phyloP scores from a whole-genome alignment of 257 asterid genomes.

The Primulina tabacum region DNA sequence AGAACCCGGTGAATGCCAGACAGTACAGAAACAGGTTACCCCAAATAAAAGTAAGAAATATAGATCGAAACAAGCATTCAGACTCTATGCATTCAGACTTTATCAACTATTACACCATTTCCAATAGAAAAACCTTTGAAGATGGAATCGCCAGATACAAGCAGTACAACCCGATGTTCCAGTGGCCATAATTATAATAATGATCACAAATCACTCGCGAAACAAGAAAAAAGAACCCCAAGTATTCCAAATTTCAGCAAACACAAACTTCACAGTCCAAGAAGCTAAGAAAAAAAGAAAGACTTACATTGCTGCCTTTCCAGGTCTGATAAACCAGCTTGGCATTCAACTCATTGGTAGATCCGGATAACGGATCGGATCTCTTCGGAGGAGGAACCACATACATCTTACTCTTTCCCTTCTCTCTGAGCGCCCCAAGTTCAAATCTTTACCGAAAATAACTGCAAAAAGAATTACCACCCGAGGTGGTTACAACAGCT shows the following conservation, averaged over 20 bases:
- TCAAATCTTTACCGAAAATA: constrained; percentile 29
- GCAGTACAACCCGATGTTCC: constrained; percentile 13
- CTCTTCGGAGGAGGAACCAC: constrained; percentile 85
- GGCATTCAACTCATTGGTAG: constrained; percentile 56
- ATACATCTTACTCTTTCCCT: constrained; percentile 48
- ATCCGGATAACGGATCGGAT: constrained; percentile 74
- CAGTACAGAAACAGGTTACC: background rate
- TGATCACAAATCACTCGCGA: background rate
- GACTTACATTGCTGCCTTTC: constrained; percentile 96
- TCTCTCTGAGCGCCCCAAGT: constrained; percentile 28
- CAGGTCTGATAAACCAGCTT: constrained; percentile 77
- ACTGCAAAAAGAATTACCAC: constrained; percentile 16
- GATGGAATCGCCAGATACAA: constrained; percentile 16
- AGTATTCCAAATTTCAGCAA: constrained; percentile 2
- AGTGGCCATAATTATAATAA: background rate
- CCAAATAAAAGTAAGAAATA: background rate
- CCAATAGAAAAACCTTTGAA: background rate
- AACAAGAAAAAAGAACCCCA: constrained; percentile 1
- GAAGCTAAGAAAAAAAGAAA: background rate
- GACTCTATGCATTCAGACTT: background rate
- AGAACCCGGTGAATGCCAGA: background rate
- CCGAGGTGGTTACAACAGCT: background rate
- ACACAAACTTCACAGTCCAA: constrained; percentile 1
- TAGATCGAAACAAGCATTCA: background rate
- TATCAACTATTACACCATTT: constrained; percentile 3